phyloP scores from a whole-genome alignment of 345 rosid species.

The Aethionema arabicum region DNA sequence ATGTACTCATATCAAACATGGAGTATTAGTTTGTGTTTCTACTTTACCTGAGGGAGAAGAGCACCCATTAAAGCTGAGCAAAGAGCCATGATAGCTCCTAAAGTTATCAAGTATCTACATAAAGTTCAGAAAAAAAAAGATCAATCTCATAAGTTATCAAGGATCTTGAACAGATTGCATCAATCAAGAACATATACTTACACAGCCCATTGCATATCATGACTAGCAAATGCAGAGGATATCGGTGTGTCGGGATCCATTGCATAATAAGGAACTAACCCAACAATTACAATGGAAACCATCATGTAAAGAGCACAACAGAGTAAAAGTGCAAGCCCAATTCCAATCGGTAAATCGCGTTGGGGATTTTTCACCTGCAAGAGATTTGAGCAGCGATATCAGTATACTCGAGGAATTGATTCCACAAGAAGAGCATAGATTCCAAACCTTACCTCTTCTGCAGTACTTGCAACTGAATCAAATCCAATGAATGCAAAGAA shows the following conservation, averaged over 20 bases:
- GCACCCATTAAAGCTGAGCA: constrained; percentile 95
- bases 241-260: constrained; percentile 99
- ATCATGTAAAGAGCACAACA: constrained; percentile 93
- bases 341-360: constrained; percentile 92
- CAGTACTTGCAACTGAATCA: constrained; percentile 97
- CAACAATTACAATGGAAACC: constrained; percentile 87
- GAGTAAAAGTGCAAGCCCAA: constrained; percentile 74
- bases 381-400: constrained; percentile 18
- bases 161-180: not conserved
- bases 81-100: constrained; percentile 94
- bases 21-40: constrained; percentile 9
- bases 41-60: constrained; percentile 88
- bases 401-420: constrained; percentile 9
- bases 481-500: constrained; percentile 96
- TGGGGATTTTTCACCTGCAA: constrained; percentile 96
- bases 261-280: constrained; percentile 87
- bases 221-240: constrained; percentile 84
- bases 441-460: constrained; percentile 72
- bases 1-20: not conserved
- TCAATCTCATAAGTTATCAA: not conserved
- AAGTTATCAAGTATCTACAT: constrained; percentile 74
- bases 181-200: constrained; percentile 42
- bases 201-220: constrained; percentile 99
- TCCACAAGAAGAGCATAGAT: not conserved
- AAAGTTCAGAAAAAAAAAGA: constrained; percentile 15